Base-by-base conservation (phyloP, 768 basidiomycete species). In the Amyloporia xantha region DNA sequence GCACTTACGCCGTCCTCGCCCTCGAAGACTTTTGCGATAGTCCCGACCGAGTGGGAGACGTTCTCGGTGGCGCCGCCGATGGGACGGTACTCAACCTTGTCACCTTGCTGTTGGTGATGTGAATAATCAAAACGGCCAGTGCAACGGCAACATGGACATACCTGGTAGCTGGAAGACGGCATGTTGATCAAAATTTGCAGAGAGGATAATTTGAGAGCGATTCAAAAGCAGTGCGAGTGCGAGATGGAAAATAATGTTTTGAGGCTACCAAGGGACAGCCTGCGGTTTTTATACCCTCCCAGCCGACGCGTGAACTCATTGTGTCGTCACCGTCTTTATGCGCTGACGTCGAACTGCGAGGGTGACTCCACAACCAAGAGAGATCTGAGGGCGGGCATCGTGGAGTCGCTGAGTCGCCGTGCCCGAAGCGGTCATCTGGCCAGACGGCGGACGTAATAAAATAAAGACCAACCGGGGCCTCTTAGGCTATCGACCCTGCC, bases 11-110 rank as follows among this genome's bases (percentile, higher is more conserved):
- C 55, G 17, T 68, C 69, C 12, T 66, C 54, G 11, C 41, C 58
- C 11, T 65, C 64, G 0, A 55, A 33, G 17, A 74, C 53, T 3
- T 62, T 49, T 26, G 66, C 59, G 19, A 74, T 66, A 21, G 63
- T 58, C 9, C 70, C 73, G 5, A 56, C 57, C 5, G 65, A 68
- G 54, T 71, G 68, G 2, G 69, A 54, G 42, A 75, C 68, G 17
- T 69, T 70, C 52, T 73, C 71, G 5, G 48, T 19, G 6, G 43
- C 54, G 37, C 63, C 72, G 9, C 73, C 73, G 26, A 73, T 66
- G 35, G 69, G 69, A 44, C 69, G 64, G 50, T 74, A 75, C 54
- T 72, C 71, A 54, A 75, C 68, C 49, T 59, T 67, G 52, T 75
- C 70, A 45, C 71, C 71, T 50, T 62, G 54, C 68, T 67, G 40